phyloP scores from a whole-genome alignment of 805 yeast genomes.

The Candida stauntonica region DNA sequence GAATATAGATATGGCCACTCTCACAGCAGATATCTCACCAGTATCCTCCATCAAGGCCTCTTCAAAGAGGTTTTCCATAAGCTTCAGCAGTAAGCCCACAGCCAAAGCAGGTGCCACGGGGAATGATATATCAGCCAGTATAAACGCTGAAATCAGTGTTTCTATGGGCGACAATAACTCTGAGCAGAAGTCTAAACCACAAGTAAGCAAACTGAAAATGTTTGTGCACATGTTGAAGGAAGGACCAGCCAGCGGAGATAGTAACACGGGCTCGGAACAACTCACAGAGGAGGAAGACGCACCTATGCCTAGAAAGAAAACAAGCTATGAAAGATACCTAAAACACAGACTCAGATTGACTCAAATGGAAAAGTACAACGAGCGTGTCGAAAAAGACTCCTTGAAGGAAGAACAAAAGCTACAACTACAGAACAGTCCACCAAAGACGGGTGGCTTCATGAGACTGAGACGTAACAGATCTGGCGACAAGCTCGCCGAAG shows the following conservation, averaged over 20 bases:
- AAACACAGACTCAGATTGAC: slow-evolving; percentile 19
- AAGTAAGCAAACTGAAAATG: slow-evolving; percentile 52
- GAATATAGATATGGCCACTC: no score
- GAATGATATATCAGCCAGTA: neutral
- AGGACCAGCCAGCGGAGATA: slow-evolving; percentile 8
- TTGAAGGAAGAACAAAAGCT: neutral
- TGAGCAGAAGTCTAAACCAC: neutral
- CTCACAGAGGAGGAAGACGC: slow-evolving; percentile 8
- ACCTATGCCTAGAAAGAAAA: slow-evolving; percentile 21
- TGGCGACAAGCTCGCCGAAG: neutral
- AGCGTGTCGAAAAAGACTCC: slow-evolving; percentile 4
- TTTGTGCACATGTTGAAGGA: slow-evolving; percentile 54
- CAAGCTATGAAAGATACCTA: slow-evolving; percentile 13
- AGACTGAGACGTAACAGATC: slow-evolving; percentile 6
- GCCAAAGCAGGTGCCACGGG: no score
- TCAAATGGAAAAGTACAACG: slow-evolving; percentile 15
- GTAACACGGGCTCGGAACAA: slow-evolving; percentile 2
- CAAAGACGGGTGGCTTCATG: slow-evolving; percentile 1
- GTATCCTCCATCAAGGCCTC: neutral
- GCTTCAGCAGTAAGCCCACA: slow-evolving; percentile 1
- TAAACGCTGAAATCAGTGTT: neutral
- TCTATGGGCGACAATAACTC: neutral
- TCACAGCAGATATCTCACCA: neutral
- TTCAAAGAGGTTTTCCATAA: neutral
- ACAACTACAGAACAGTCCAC: neutral